Base-by-base conservation (phyloP, 2,329 filamentous ascomycete genomes). In the Sporothrix pseudoabietina region DNA sequence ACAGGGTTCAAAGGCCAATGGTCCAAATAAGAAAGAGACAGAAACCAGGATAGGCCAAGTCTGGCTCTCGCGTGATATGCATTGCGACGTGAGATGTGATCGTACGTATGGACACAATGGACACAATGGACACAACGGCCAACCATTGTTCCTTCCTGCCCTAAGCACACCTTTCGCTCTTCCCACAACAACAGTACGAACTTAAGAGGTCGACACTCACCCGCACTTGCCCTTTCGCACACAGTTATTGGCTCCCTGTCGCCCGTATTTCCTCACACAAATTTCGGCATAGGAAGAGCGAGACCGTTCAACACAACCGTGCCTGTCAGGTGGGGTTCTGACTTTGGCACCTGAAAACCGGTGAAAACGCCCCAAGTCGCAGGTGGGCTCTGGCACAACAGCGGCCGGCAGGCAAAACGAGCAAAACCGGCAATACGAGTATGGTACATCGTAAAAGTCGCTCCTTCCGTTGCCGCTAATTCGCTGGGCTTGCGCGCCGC, bases 61-160 rank as follows among this genome's bases (percentile, higher is more conserved):
- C 41, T 30, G 41, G 26, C 2, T 35, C 65, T 52, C 26, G 26
- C 14, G 44, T 35, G 22, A 22, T 35, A 52, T 52, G 63, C 26
- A 44, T 66, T 19, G 39, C 61, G 61, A 66, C 39, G 22, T 66
- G 3, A 65, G 39, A 65, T 47, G 61, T 30, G 44, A 63, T 41
- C 55, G 55, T n/a, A 41, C 32, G 54, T 57, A 32, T 57, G 26
- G 26, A 10, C 10, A 30, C n/a, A 30, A 54, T 54, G 2, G 52
- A 55, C 52, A 26, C 41, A 44, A 57, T 32, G 26, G 26, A 5
- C 12, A 32, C 26, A 35, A 30, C 14, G 22, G 54, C 22, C 22
- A 30, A 39, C 35, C 26, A 9, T 30, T 32, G 63, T 52, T 32
- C 44, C 35, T 32, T 52, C 7, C 12, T 55, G 22, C 1, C 26